phyloP scores from a whole-genome alignment of 2,329 filamentous ascomycete genomes.

The Chaetomium olivaceum region DNA sequence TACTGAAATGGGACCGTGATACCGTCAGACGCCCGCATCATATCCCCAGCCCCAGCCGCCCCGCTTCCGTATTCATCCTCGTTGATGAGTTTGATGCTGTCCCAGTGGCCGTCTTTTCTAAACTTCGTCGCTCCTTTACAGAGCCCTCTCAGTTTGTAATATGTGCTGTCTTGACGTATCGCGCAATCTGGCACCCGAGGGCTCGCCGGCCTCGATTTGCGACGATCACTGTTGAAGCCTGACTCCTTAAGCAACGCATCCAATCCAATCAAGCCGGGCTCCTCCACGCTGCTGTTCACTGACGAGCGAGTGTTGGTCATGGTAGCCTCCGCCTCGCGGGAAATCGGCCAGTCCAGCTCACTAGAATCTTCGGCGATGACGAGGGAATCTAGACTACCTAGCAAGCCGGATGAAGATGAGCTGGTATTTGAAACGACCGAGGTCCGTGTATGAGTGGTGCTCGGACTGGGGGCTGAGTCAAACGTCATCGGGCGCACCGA shows the following conservation, averaged over 20 bases:
- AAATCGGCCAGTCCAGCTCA: not conserved
- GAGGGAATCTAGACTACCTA: slow-evolving; percentile 16
- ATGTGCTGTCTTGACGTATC: slow-evolving; percentile 42
- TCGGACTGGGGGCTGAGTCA: slow-evolving; percentile 8
- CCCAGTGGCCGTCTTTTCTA: slow-evolving; percentile 39
- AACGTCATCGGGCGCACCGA: not conserved
- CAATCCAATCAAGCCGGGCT: not conserved
- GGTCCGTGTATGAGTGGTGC: slow-evolving; percentile 15
- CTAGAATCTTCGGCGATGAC: slow-evolving; percentile 9
- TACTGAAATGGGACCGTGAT: slow-evolving; percentile 29
- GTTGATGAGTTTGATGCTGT: slow-evolving; percentile 39
- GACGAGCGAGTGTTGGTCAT: not conserved
- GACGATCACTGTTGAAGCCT: slow-evolving; percentile 3
- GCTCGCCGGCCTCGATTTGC: slow-evolving; percentile 22
- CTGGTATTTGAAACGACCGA: slow-evolving; percentile 20
- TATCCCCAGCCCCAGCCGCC: slow-evolving; percentile 18
- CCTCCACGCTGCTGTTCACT: not conserved
- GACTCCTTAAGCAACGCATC: slow-evolving; percentile 13
- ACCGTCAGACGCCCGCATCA: slow-evolving; percentile 25
- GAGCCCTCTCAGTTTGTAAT: slow-evolving; percentile 41
- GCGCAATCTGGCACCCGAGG: slow-evolving; percentile 34
- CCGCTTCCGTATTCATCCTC: slow-evolving; percentile 30
- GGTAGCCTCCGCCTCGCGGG: not conserved
- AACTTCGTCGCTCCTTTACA: slow-evolving; percentile 44
- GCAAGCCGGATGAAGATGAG: slow-evolving; percentile 11